Evolutionary conservation across 768 basidiomycete genomes (phyloP), one percentile per base, ranked within the genome.

Genomic region (Kwoniella sp.): DNA sequence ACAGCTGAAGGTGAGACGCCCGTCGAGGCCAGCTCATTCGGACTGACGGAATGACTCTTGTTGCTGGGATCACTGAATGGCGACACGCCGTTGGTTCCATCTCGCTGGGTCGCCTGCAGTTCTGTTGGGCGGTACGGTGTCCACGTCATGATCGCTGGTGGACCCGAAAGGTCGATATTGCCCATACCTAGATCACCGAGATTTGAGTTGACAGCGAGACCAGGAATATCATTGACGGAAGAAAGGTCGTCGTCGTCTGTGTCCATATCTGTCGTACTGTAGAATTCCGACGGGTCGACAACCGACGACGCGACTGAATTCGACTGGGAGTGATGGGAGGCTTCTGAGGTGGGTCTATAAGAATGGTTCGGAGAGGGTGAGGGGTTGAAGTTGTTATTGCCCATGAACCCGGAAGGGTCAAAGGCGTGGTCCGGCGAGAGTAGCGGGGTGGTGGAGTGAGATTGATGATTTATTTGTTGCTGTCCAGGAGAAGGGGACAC

Each of bases 211-310:
- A 58, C 33, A 22, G 63, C 55, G 21, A 64, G 19, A 15, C 36
- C 52, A 17, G 60, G 60, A 21, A 19, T 47, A 22, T 54, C 60
- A 15, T 49, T 30, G 29, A 55, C 29, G 10, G 60, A 54, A 17
- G 60, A 37, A 8, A 62, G 25, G 19, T 63, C 55, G 29, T 63
- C 61, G 37, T 62, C 60, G 25, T 63, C 61, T 19, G 61, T 63
- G 33, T 63, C 61, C 54, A 63, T 63, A 51, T 63, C 61, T 19
- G 61, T 63, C 27, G 61, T 63, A 22, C 61, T 63, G 47, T 63
- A 63, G 22, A 50, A 55, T 9, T 63, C 61, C 24, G 61, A 52
- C 8, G 48, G 49, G 37, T 60, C 58, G 50, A 60, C 36, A 10
- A 37, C 37, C 7, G 58, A 50, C 10, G 54, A 36, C 2, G 55